Percentiles rank a stretch among this genome's conserved stretches.
Evolutionary conservation across 495 filamentous ascomycete genomes (phyloP).

Genomic region (Daldinia vernicosa): DNA sequence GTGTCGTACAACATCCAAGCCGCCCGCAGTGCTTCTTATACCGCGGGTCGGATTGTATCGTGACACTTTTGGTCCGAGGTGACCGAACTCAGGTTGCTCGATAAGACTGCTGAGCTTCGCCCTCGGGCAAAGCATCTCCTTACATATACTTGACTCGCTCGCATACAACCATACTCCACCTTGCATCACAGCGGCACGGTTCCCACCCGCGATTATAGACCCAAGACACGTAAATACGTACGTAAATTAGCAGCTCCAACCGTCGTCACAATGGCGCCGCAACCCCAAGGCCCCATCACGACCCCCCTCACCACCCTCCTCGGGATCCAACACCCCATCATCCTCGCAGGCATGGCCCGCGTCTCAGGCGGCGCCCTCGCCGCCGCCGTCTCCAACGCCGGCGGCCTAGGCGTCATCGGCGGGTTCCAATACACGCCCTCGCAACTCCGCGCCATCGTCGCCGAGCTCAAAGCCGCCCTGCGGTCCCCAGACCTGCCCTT

Average conservation of each 20-base stretch:
- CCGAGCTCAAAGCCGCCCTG: constrained; percentile 79
- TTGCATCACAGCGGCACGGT: neutral
- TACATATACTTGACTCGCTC: neutral
- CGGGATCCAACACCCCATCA: constrained; percentile 79
- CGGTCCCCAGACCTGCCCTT: constrained; percentile 72
- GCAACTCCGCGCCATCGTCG: constrained; percentile 81
- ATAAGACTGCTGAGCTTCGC: neutral
- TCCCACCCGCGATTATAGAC: neutral
- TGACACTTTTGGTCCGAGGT: neutral
- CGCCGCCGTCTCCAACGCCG: constrained; percentile 87
- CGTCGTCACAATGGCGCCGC: constrained; percentile 41
- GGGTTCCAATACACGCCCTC: constrained; percentile 84
- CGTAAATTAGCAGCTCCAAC: neutral
- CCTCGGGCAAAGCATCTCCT: neutral
- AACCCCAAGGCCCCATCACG: constrained; percentile 61
- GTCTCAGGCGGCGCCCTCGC: constrained; percentile 79
- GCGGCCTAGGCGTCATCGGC: constrained; percentile 85
- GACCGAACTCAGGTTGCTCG: neutral
- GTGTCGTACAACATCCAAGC: neutral
- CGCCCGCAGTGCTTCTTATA: neutral
- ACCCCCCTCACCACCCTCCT: constrained; percentile 81
- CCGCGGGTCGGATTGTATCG: neutral
- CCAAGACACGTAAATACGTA: neutral
- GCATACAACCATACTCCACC: neutral
- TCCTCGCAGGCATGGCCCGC: constrained; percentile 90